Conservation (phyloP, 2,329 filamentous ascomycete genomes). For the Talaromyces sp. region DNA sequence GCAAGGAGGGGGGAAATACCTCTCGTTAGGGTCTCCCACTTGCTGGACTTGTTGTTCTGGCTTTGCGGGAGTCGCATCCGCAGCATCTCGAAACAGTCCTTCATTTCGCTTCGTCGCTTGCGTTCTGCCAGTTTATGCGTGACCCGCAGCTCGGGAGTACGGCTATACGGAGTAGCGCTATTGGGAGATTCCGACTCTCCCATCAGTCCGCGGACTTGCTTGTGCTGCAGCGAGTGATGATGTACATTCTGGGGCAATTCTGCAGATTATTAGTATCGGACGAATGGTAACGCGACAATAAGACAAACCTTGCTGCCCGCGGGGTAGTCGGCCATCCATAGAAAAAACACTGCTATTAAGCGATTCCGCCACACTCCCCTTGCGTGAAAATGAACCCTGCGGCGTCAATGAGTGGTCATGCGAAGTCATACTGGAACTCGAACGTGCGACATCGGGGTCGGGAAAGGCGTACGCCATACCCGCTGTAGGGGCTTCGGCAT, state of each 20-base stretch:
- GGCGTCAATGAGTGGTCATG: constrained; percentile 32
- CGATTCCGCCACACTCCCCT: constrained; percentile 48
- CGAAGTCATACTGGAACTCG: constrained; percentile 36
- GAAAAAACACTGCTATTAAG: constrained; percentile 48
- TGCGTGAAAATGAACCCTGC: constrained; percentile 38
- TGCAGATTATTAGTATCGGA: constrained; percentile 21
- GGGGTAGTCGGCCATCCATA: constrained; percentile 48
- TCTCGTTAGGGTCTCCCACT: constrained; percentile 51
- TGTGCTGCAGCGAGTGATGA: constrained; percentile 49
- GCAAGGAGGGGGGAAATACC: constrained; percentile 27
- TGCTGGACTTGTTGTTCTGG: constrained; percentile 52
- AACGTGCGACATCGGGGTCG: constrained; percentile 45
- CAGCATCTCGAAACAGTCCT: constrained; percentile 49
- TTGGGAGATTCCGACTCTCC: constrained; percentile 43
- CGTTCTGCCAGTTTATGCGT: constrained; percentile 52
- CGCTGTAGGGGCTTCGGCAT: constrained; percentile 48
- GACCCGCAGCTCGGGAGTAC: constrained; percentile 49
- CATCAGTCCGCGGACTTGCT: constrained; percentile 47
- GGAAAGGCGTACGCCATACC: constrained; percentile 52
- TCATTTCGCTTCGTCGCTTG: constrained; percentile 53
- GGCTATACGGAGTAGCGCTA: constrained; percentile 47
- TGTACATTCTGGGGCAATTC: constrained; percentile 48
- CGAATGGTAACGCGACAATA: not conserved
- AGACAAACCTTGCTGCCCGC: constrained; percentile 47
- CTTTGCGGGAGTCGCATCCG: constrained; percentile 44